Percentiles rank a stretch among this genome's conserved stretches.
Conservation (phyloP, 331 rosid species). For the Pyrus hybrid region DNA sequence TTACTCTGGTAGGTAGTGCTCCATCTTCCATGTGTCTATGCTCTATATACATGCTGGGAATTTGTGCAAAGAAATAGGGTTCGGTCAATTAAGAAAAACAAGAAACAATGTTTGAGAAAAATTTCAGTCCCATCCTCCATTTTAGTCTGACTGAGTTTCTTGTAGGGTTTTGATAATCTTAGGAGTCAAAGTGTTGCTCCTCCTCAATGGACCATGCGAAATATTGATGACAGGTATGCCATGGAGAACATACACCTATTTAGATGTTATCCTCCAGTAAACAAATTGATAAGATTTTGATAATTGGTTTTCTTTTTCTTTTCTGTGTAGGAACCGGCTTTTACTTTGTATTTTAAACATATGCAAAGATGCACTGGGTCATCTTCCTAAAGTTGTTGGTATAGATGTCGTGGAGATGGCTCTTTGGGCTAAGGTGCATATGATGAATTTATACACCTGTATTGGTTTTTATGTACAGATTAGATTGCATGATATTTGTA, state of each 20-base stretch:
- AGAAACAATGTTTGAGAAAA: conserved; percentile 10
- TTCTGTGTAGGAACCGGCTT: conserved; percentile 72
- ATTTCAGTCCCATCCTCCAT: not conserved
- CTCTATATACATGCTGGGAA: not conserved
- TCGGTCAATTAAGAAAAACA: conserved; percentile 12
- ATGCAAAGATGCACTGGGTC: conserved; percentile 76
- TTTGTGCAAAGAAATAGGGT: not conserved
- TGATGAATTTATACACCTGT: conserved; percentile 20
- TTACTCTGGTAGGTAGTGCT: conserved; percentile 88
- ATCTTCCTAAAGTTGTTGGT: conserved; percentile 93
- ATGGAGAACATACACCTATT: not conserved
- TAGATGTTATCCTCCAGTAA: not conserved
- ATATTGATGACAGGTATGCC: conserved; percentile 79
- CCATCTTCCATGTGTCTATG: conserved; percentile 7
- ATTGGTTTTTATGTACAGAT: not conserved
- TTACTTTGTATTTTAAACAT: conserved; percentile 60
- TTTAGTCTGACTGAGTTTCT: conserved; percentile 13
- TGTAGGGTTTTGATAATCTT: conserved; percentile 91
- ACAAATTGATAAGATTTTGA: not conserved
- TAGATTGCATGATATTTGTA: not conserved
- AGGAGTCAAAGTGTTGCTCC: conserved; percentile 89
- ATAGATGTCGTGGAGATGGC: conserved; percentile 99
- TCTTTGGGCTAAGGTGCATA: conserved; percentile 95
- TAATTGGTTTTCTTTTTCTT: not conserved
- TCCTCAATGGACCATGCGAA: conserved; percentile 98